Percentiles rank a stretch among this genome's conserved stretches.
Conservation (phyloP, 23 red algal species). For the Gracilaria domingensis region DNA sequence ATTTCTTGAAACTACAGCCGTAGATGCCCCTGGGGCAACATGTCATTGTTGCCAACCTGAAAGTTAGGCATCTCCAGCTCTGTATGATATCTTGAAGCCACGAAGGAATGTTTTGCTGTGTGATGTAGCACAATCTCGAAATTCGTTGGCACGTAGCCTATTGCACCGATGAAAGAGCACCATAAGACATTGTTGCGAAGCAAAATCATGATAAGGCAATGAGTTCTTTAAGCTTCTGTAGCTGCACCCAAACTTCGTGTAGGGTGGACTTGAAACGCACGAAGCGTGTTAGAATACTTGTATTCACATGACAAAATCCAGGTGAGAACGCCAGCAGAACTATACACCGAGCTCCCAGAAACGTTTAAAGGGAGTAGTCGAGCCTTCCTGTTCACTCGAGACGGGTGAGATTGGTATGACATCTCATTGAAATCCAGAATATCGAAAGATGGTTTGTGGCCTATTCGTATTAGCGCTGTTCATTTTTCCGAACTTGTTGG, state of each 20-base stretch:
- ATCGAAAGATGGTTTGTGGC: not conserved
- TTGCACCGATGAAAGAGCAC: not conserved
- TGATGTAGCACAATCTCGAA: not conserved
- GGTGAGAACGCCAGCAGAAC: not conserved
- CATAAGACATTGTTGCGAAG: not conserved
- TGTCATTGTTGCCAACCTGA: not conserved
- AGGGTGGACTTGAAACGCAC: not conserved
- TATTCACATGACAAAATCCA: not conserved
- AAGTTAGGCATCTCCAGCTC: not conserved
- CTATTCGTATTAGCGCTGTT: not conserved
- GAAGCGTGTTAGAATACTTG: not conserved
- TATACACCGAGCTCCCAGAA: not conserved
- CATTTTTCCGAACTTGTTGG: not conserved
- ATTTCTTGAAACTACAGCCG: too few relatives aligned
- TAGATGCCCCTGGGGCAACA: too few relatives aligned
- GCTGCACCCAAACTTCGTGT: not conserved
- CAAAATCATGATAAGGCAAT: not conserved
- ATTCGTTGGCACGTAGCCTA: not conserved
- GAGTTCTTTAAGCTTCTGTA: too few relatives aligned
- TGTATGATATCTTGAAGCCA: not conserved
- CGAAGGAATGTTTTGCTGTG: slow-evolving; percentile 3
- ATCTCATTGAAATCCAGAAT: not conserved
- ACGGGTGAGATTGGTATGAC: not conserved
- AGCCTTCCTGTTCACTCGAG: not conserved
- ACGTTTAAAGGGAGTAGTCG: not conserved